phyloP scores from a whole-genome alignment of 192 early-diverging fungal species.

The Coemansia sp. region DNA sequence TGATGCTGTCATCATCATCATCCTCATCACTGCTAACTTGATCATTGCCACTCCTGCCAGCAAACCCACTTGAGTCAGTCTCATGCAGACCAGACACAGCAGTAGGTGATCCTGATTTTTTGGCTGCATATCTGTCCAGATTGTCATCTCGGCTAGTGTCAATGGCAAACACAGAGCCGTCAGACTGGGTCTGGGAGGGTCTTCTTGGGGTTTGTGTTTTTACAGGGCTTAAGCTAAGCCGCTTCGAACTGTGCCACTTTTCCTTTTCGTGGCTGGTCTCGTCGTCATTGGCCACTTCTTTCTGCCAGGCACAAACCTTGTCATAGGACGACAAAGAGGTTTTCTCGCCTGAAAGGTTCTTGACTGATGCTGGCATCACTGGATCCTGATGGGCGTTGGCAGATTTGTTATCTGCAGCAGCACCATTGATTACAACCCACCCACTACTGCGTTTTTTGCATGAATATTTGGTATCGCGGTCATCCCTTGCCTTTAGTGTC shows the following conservation, averaged over 20 bases:
- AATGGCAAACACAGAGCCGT: background rate
- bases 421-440: slow-evolving; percentile 1
- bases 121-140: background rate
- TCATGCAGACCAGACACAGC: background rate
- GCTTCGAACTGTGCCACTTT: background rate
- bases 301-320: slow-evolving; percentile 29
- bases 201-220: background rate
- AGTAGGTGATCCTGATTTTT: background rate
- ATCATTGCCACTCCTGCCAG: background rate
- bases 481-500: background rate
- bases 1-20: slow-evolving; percentile 23
- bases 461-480: background rate
- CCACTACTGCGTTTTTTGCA: background rate
- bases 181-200: background rate
- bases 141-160: background rate
- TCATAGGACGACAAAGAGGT: slow-evolving; percentile 13
- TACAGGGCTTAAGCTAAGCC: background rate
- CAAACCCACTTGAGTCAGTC: background rate
- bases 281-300: background rate
- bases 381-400: background rate
- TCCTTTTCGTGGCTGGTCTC: background rate
- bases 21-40: background rate
- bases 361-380: slow-evolving; percentile 36
- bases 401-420: background rate
- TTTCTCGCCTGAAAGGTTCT: slow-evolving; percentile 8